These are phyloP conservation scores for Mucor velutinosus DNA, from an alignment of 371 early-diverging fungal species.

Conservation along the genomic window DNA sequence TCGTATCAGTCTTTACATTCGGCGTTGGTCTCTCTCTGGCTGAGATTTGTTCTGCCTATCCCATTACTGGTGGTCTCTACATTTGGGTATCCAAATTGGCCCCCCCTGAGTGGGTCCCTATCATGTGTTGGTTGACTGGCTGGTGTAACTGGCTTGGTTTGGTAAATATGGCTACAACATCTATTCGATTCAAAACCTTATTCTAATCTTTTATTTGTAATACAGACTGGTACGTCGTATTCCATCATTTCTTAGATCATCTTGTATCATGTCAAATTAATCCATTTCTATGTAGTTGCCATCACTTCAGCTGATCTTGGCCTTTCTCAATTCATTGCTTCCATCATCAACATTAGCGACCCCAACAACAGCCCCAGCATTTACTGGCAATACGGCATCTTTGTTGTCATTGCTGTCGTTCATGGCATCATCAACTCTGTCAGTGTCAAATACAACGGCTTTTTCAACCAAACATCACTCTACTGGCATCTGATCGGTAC, in stretches of 20 bases:
- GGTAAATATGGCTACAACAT: slow-evolving; percentile 5
- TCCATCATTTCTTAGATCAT: not conserved
- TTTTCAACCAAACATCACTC: slow-evolving; percentile 57
- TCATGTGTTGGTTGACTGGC: slow-evolving; percentile 59
- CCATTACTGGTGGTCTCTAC: slow-evolving; percentile 65
- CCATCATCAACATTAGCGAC: slow-evolving; percentile 41
- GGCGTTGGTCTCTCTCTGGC: slow-evolving; percentile 70
- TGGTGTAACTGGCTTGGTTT: slow-evolving; percentile 66
- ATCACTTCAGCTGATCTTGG: slow-evolving; percentile 59
- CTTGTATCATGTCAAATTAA: not conserved
- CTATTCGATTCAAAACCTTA: not conserved
- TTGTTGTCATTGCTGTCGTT: slow-evolving; percentile 47
- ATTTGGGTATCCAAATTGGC: slow-evolving; percentile 66
- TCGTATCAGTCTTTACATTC: slow-evolving; percentile 65
- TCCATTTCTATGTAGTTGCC: slow-evolving; percentile 20
- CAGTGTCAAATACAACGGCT: slow-evolving; percentile 50
- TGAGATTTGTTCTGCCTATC: slow-evolving; percentile 75
- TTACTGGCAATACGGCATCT: slow-evolving; percentile 46
- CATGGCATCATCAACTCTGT: slow-evolving; percentile 63
- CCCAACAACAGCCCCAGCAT: slow-evolving; percentile 40
- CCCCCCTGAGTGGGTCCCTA: slow-evolving; percentile 55
- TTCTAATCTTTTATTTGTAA: slow-evolving; percentile 2
- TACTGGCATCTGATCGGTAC: slow-evolving; percentile 64
- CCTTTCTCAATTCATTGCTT: slow-evolving; percentile 52
- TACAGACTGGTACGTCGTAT: slow-evolving; percentile 20